Conservation (phyloP, 768 basidiomycete genomes). For the Termitomyces bulborhizus region DNA sequence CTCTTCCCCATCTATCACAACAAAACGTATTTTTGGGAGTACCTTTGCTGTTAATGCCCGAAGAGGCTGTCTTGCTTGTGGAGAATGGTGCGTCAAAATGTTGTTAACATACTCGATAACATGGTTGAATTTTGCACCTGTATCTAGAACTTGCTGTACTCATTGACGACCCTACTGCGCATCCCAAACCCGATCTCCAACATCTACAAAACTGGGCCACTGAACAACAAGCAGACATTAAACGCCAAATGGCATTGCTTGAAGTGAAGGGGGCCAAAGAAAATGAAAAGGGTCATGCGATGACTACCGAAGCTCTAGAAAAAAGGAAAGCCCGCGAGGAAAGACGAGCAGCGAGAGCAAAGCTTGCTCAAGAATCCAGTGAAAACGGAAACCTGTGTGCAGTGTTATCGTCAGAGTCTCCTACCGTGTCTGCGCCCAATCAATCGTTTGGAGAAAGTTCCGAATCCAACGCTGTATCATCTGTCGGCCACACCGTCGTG, state of each 20-base stretch:
- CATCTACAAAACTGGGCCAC: constrained; percentile 51
- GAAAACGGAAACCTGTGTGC: neutral
- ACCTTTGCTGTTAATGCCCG: constrained; percentile 84
- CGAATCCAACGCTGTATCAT: constrained; percentile 1
- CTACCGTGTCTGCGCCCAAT: neutral
- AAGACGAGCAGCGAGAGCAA: constrained; percentile 23
- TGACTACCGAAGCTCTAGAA: constrained; percentile 56
- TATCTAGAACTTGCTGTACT: constrained; percentile 67
- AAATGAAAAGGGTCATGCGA: constrained; percentile 30
- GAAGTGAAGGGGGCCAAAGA: constrained; percentile 47
- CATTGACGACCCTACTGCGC: constrained; percentile 63
- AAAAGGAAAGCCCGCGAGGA: constrained; percentile 72
- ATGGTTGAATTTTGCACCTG: constrained; percentile 4
- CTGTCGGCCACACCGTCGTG: constrained; percentile 36
- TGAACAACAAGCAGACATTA: constrained; percentile 38
- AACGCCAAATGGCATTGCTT: constrained; percentile 41
- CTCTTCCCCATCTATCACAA: constrained; percentile 89
- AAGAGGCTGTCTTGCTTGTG: constrained; percentile 87
- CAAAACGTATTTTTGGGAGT: constrained; percentile 95
- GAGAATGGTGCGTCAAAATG: constrained; percentile 54
- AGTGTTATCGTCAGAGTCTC: constrained; percentile 4
- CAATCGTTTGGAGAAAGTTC: constrained; percentile 1
- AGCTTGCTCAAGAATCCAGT: constrained; percentile 8
- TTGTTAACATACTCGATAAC: neutral
- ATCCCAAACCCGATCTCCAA: constrained; percentile 37